phyloP scores from a whole-genome alignment of 2,329 filamentous ascomycete genomes.

The Fusarium oligoseptatum region DNA sequence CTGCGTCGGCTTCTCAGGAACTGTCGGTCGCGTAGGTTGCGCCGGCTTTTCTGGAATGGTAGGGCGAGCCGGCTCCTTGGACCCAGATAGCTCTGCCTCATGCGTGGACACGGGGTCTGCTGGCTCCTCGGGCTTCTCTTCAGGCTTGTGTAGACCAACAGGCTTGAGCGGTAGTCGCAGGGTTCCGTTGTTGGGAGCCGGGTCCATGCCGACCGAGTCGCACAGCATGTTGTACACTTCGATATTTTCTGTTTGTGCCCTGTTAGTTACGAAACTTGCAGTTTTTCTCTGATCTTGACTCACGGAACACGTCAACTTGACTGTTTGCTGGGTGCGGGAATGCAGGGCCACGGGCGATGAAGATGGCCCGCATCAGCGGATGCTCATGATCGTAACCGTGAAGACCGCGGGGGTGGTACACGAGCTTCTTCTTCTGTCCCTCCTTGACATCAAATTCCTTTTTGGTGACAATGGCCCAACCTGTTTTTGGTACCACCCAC shows the following conservation, averaged over 20 bases:
- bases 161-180: slow-evolving; percentile 77
- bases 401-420: slow-evolving; percentile 85
- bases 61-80: slow-evolving; percentile 40
- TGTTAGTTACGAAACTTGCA: slow-evolving; percentile 42
- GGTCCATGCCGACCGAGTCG: slow-evolving; percentile 82
- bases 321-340: slow-evolving; percentile 90
- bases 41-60: slow-evolving; percentile 9
- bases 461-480: slow-evolving; percentile 90
- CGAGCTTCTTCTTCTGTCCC: slow-evolving; percentile 71
- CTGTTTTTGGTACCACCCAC: slow-evolving; percentile 92
- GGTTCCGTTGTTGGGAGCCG: slow-evolving; percentile 89
- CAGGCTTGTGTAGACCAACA: slow-evolving; percentile 70
- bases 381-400: slow-evolving; percentile 97
- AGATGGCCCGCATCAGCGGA: slow-evolving; percentile 95
- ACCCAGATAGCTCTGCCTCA: slow-evolving; percentile 12
- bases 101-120: slow-evolving; percentile 62
- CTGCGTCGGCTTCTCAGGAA: slow-evolving; percentile 31
- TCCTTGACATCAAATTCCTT: slow-evolving; percentile 80
- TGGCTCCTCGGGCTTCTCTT: slow-evolving; percentile 63
- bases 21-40: slow-evolving; percentile 1
- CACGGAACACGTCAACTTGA: slow-evolving; percentile 84
- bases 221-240: slow-evolving; percentile 97
- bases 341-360: slow-evolving; percentile 90
- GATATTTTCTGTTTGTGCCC: slow-evolving; percentile 84
- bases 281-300: slow-evolving; percentile 55